Evolutionary conservation across 2,329 filamentous ascomycete species (phyloP), one percentile per base, ranked within the genome.

Genomic region (Pseudogymnoascus sp.): DNA sequence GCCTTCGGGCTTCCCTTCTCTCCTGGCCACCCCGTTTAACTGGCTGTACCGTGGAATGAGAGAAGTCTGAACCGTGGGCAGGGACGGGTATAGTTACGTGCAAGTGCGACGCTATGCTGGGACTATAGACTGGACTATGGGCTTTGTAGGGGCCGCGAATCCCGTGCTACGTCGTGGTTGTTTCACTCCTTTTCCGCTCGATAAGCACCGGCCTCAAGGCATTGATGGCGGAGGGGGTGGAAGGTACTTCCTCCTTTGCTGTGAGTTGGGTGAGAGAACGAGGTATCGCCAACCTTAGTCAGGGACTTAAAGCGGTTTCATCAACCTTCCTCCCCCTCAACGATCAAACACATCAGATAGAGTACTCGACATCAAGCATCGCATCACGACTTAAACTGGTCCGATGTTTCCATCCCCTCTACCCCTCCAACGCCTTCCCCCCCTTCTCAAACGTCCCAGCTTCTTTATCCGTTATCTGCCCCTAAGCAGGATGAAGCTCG

Each of bases 301-400:
- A 33, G 29, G 29, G n/a, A 55, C 48, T 55, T 55, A 6, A 5
- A 31, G 9, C 48, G 29, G 48, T 55, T 55, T 55, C 48, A 55
- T 55, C 6, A 55, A 21, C 21, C 21, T 15, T 29, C 29, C 29
- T 2, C 44, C 3, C 31, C 27, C 13, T 3, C 44, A 15, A 55
- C 48, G 48, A 55, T 55, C 48, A 55, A 55, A 55, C 48, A 55
- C 48, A 21, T 55, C 48, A 55, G 48, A 55, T 55, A 55, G 48
- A 55, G 48, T 55, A 55, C n/a, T 33, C 29, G 27, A 21, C 44
- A 51, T 51, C 15, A 21, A 21, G 21, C n/a, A 55, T 4, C 13
- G 48, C 48, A 55, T 33, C 48, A 55, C 48, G 48, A 55, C 48
- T 55, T 55, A 55, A 55, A 55, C 29, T 33, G 48, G 48, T 33